These are phyloP conservation scores for Leccinum laetum DNA, from an alignment of 1,284 basidiomycete genomes.

Conservation along the genomic window DNA sequence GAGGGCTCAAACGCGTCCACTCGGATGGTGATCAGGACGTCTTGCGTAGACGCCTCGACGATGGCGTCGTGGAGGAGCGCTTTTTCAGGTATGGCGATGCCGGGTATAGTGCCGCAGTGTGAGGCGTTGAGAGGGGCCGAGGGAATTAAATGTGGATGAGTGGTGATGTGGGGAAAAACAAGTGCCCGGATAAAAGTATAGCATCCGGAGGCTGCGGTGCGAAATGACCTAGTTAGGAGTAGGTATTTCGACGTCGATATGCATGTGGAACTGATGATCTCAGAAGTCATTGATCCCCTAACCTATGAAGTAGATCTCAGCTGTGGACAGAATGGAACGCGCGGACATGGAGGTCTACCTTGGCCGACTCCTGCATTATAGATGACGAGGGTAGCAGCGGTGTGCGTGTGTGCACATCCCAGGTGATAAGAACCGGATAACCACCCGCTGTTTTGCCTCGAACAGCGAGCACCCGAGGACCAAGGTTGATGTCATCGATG, in stretches of 20 bases:
- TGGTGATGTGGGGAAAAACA: constrained; percentile 1
- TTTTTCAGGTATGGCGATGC: neutral
- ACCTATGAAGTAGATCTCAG: neutral
- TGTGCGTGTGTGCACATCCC: constrained; percentile 14
- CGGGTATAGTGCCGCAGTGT: constrained; percentile 6
- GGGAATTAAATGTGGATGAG: neutral
- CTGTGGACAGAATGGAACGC: neutral
- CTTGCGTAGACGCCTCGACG: constrained; percentile 12
- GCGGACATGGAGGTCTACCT: constrained; percentile 1
- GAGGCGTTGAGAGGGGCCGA: constrained; percentile 10
- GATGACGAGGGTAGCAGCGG: constrained; percentile 3
- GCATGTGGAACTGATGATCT: constrained; percentile 1
- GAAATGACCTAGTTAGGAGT: constrained; percentile 11
- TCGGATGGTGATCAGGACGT: constrained; percentile 12
- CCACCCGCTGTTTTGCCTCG: neutral
- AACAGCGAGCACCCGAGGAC: constrained; percentile 17
- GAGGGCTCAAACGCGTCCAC: constrained; percentile 1
- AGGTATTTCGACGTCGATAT: constrained; percentile 23
- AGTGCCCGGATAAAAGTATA: constrained; percentile 14
- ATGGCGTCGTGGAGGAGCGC: constrained; percentile 16
- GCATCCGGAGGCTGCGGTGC: constrained; percentile 3
- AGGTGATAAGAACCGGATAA: neutral
- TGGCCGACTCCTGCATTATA: neutral
- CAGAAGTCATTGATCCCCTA: neutral
- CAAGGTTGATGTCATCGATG: constrained; percentile 9